A percentile compares a stretch with the other conserved stretches of the same genome.
Evolutionary conservation across 768 basidiomycete species (phyloP).

Genomic region (Favolaschia claudopus): DNA sequence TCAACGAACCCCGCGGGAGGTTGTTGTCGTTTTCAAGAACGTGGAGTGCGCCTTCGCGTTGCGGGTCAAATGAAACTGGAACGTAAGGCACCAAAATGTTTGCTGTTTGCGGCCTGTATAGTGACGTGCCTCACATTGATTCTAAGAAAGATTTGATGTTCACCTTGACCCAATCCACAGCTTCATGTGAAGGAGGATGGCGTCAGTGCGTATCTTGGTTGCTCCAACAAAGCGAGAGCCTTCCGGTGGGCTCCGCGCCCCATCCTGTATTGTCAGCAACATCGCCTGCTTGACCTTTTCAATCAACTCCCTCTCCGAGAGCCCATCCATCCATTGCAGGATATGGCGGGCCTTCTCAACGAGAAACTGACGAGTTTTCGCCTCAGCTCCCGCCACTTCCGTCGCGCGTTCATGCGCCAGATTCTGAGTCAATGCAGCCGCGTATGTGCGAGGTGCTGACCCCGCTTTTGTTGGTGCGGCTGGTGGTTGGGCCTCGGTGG

Average conservation of each 20-base stretch:
- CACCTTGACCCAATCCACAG: slow-evolving; percentile 29
- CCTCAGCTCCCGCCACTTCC: no score
- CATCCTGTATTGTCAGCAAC: not conserved
- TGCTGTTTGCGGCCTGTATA: not conserved
- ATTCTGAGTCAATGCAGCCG: no score
- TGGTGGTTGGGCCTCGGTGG: no score
- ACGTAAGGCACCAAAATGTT: slow-evolving; percentile 31
- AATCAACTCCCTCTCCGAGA: slow-evolving; percentile 20
- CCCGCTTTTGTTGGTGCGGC: no score
- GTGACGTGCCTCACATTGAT: slow-evolving; percentile 16
- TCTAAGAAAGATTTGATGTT: slow-evolving; percentile 15
- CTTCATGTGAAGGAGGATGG: slow-evolving; percentile 25
- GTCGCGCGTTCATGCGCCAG: no score
- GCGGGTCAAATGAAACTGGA: slow-evolving; percentile 24
- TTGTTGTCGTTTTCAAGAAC: slow-evolving; percentile 25
- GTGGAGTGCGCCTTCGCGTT: not conserved
- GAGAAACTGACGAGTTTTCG: no score
- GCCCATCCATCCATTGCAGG: no score
- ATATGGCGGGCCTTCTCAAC: no score
- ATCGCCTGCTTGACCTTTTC: slow-evolving; percentile 19
- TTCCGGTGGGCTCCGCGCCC: not conserved
- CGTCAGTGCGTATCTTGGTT: slow-evolving; percentile 12
- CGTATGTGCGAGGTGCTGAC: no score
- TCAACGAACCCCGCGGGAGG: slow-evolving; percentile 8
- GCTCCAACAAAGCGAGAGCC: slow-evolving; percentile 26